These are phyloP conservation scores for Chlorella sorokiniana DNA, from an alignment of 139 green algal species.

Conservation along the genomic window DNA sequence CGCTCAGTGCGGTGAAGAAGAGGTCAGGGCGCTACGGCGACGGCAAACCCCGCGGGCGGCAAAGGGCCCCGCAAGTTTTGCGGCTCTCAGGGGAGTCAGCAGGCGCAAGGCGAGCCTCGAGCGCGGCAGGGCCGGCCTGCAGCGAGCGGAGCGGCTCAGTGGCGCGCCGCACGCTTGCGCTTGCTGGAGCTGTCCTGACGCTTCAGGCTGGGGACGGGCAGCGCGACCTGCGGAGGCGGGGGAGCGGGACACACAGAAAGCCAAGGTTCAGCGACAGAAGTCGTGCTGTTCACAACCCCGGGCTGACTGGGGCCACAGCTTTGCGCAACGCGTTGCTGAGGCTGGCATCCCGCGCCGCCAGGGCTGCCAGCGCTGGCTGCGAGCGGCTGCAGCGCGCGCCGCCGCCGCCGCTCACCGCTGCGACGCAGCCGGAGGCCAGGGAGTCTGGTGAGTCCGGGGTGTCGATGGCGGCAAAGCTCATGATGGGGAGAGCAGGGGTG, in stretches of 20 bases:
- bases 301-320: no score
- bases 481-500: slow-evolving; percentile 12
- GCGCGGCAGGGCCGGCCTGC: slow-evolving; percentile 17
- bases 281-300: no score
- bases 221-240: neutral
- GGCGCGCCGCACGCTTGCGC: slow-evolving; percentile 27
- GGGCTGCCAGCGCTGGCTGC: no score
- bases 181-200: slow-evolving; percentile 22
- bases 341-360: no score
- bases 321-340: no score
- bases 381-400: neutral
- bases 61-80: no score
- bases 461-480: slow-evolving; percentile 20
- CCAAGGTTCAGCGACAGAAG: no score
- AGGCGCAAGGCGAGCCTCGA: no score
- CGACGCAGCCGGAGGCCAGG: slow-evolving; percentile 1
- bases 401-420: neutral
- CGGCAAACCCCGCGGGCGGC: no score
- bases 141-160: neutral
- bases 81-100: no score
- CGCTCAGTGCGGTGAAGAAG: no score
- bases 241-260: neutral
- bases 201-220: slow-evolving; percentile 5
- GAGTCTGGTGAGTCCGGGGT: slow-evolving; percentile 20
- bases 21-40: no score